Conservation (phyloP, 345 rosid species). For the Syzygium aqueum region DNA sequence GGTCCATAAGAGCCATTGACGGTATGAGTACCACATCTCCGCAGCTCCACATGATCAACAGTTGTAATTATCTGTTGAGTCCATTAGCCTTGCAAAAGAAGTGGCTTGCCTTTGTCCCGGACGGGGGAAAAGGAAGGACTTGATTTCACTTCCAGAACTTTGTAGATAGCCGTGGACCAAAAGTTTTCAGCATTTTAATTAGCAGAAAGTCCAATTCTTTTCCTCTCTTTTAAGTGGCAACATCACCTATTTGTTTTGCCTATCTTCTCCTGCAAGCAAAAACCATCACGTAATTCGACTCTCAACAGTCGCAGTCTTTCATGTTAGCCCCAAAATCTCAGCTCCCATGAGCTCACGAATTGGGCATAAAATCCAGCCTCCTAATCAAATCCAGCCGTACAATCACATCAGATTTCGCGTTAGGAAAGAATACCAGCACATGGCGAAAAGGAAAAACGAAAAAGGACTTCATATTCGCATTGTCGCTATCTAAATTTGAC, state of each 20-base stretch:
- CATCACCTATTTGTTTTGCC: neutral
- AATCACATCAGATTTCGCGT: neutral
- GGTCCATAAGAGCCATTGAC: rapidly evolving
- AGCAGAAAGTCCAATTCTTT: neutral
- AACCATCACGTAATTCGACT: neutral
- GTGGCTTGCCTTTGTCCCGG: neutral
- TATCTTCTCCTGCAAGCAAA: neutral
- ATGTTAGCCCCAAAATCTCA: neutral
- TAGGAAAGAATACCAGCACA: neutral
- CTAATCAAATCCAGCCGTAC: neutral
- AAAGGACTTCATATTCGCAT: neutral
- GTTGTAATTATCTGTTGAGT: neutral
- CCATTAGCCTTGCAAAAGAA: neutral
- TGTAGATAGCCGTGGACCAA: neutral
- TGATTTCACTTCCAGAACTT: neutral
- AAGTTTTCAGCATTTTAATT: neutral
- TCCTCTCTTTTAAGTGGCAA: neutral
- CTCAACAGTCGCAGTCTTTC: neutral
- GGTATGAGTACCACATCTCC: rapidly evolving
- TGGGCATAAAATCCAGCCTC: neutral
- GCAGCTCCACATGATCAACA: rapidly evolving
- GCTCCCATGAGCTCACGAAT: neutral
- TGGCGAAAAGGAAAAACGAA: neutral
- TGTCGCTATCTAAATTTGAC: neutral
- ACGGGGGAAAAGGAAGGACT: neutral